Evolutionary conservation across 257 asterid species (phyloP).

Genomic region (Knoxia roxburghii): DNA sequence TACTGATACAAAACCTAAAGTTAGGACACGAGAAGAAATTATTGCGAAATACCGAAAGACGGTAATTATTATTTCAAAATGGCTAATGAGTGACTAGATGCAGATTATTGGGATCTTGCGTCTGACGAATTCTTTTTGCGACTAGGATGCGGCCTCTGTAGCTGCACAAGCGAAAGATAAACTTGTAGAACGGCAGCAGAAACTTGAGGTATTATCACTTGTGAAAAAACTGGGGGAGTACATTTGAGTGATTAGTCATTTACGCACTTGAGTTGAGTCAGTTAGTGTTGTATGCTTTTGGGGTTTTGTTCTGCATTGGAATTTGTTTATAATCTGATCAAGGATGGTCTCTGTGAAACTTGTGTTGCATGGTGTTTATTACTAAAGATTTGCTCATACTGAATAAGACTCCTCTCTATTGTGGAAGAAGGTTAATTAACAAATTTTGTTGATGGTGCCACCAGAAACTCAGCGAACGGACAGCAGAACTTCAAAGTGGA

Average conservation of each 20-base stretch:
- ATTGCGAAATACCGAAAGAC: slow-evolving; percentile 78
- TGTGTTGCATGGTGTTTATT: neutral
- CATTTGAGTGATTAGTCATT: neutral
- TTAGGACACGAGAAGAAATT: slow-evolving; percentile 83
- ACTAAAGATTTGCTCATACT: neutral
- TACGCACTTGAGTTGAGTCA: neutral
- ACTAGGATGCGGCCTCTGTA: slow-evolving; percentile 72
- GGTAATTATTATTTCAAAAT: slow-evolving; percentile 36
- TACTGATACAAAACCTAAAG: slow-evolving; percentile 52
- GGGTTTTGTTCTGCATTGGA: neutral
- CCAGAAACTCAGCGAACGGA: slow-evolving; percentile 58
- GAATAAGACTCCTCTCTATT: neutral
- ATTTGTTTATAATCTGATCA: neutral
- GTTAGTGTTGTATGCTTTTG: neutral
- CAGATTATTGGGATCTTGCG: slow-evolving; percentile 15
- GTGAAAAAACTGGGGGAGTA: neutral
- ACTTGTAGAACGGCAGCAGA: slow-evolving; percentile 80
- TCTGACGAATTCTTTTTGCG: slow-evolving; percentile 20
- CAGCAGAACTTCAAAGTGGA: slow-evolving; percentile 70
- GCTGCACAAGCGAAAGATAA: slow-evolving; percentile 82
- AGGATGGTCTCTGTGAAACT: neutral
- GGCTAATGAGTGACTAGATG: slow-evolving; percentile 13
- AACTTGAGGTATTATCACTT: slow-evolving; percentile 62
- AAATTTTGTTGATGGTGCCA: slow-evolving; percentile 9
- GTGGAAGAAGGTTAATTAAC: neutral